phyloP scores from a whole-genome alignment of 2,329 filamentous ascomycete species.

The Fusarium camptoceras region DNA sequence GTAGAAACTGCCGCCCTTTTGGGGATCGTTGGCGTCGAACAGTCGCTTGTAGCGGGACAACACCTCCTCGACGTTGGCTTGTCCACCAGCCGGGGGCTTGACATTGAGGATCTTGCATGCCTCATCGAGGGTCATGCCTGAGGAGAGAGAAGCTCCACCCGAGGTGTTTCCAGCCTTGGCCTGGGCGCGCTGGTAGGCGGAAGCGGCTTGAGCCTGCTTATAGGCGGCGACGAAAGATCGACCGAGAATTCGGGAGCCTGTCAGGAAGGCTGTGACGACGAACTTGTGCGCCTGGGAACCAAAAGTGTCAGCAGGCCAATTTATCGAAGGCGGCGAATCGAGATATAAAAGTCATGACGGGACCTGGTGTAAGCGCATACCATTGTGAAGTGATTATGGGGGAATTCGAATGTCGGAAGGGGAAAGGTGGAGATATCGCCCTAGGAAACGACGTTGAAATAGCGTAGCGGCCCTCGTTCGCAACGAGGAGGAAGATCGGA shows the following conservation, averaged over 20 bases:
- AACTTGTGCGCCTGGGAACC: conserved; percentile 81
- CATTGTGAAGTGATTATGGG: conserved; percentile 43
- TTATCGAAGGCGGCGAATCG: conserved; percentile 24
- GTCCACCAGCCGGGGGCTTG: conserved; percentile 79
- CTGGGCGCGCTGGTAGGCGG: conserved; percentile 81
- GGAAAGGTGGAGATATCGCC: conserved; percentile 23
- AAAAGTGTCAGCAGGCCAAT: conserved; percentile 34
- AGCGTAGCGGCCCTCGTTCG: conserved; percentile 43
- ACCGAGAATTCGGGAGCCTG: conserved; percentile 90
- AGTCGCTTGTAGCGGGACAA: conserved; percentile 91
- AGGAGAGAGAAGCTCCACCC: conserved; percentile 67
- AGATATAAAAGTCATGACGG: conserved; percentile 23
- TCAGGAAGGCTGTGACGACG: conserved; percentile 90
- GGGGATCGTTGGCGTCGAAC: conserved; percentile 93
- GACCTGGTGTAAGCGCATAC: conserved; percentile 38
- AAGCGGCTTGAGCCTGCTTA: conserved; percentile 90
- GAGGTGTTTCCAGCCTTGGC: conserved; percentile 68
- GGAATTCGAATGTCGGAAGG: conserved; percentile 5
- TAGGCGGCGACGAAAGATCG: conserved; percentile 95
- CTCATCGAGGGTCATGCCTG: conserved; percentile 92
- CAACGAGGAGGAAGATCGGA: conserved; percentile 41
- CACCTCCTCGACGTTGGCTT: conserved; percentile 82
- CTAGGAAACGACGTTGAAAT: conserved; percentile 37
- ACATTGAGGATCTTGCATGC: conserved; percentile 98
- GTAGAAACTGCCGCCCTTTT: conserved; percentile 98